phyloP scores from a whole-genome alignment of 768 basidiomycete genomes.

The Russula emetica region DNA sequence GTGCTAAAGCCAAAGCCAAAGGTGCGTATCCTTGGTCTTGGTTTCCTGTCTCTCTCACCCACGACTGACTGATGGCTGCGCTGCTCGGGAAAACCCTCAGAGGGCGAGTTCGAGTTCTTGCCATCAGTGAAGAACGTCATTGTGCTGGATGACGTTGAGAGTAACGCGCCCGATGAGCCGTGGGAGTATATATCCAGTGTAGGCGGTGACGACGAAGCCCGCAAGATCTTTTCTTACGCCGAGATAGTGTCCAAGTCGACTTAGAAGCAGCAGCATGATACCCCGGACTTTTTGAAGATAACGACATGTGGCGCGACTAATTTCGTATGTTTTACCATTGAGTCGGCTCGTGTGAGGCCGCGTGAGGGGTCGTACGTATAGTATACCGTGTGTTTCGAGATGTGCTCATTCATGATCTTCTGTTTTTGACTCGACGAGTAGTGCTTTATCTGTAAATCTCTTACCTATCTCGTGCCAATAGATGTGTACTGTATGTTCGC shows the following conservation, averaged over 20 bases:
- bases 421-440: conserved; percentile 3
- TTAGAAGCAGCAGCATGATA: conserved; percentile 23
- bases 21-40: conserved; percentile 34
- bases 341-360: not conserved
- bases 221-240: conserved; percentile 41
- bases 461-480: conserved; percentile 15
- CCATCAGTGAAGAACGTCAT: conserved; percentile 53
- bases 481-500: conserved; percentile 12
- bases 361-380: not conserved
- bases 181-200: conserved; percentile 52
- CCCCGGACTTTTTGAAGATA: conserved; percentile 3
- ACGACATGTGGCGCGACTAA: not conserved
- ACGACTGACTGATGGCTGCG: too few relatives aligned
- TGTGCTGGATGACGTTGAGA: conserved; percentile 48
- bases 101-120: conserved; percentile 54
- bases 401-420: conserved; percentile 1
- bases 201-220: conserved; percentile 38
- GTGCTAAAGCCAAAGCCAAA: conserved; percentile 35
- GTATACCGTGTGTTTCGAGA: conserved; percentile 17
- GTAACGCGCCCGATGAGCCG: conserved; percentile 48
- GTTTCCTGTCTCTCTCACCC: not conserved
- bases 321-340: conserved; percentile 6
- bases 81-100: conserved; percentile 30
- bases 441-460: conserved; percentile 11
- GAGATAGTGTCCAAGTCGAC: conserved; percentile 32